Base-by-base conservation (phyloP, 2,329 filamentous ascomycete species). In the Exophiala bonariae region DNA sequence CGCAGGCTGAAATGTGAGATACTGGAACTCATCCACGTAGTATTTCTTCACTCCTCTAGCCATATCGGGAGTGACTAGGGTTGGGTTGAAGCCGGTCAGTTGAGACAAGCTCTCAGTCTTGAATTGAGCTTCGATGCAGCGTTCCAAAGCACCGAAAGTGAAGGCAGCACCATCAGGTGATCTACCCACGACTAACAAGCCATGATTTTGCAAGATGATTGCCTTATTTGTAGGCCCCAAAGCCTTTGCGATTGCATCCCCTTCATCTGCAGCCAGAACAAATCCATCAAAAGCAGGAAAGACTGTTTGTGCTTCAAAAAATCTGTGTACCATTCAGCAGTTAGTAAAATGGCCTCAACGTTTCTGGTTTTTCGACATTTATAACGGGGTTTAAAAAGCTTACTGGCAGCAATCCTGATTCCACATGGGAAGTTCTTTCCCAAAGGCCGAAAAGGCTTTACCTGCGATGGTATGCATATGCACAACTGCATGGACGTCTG, bases 361-460 rank as follows among this genome's bases (percentile, higher is more conserved):
- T n/a, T n/a, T n/a, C n/a, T n/a, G n/a, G 28, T n/a, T 31, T n/a
- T 31, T 9, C 9, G 9, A 31, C 28, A 31, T 31, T n/a, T 31
- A n/a, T 9, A n/a, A n/a, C n/a, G n/a, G n/a, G n/a, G n/a, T n/a
- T n/a, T n/a, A n/a, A n/a, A n/a, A n/a, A n/a, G n/a, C 28, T n/a
- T 31, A 31, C 28, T 31, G 40, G 40, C 40, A 42, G 18, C 35
- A 38, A 28, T 50, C 80, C 62, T 82, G 80, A 1, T 78, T 79
- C 34, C 78, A 74, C 57, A 76, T 81, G 45, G 81, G 78, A 34
- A 82, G 69, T 8, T 73, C 71, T 49, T 76, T 77, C 4, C 82
- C 82, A 22, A 84, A 74, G 0, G 79, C 67, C 56, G 78, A 81
- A 67, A 85, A 85, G 9, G 82, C 76, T 41, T 79, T 77, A 3